A percentile compares a stretch with the other conserved stretches of the same genome.
phyloP scores from a whole-genome alignment of 345 rosid genomes.

The Hibiscus tridactylites region DNA sequence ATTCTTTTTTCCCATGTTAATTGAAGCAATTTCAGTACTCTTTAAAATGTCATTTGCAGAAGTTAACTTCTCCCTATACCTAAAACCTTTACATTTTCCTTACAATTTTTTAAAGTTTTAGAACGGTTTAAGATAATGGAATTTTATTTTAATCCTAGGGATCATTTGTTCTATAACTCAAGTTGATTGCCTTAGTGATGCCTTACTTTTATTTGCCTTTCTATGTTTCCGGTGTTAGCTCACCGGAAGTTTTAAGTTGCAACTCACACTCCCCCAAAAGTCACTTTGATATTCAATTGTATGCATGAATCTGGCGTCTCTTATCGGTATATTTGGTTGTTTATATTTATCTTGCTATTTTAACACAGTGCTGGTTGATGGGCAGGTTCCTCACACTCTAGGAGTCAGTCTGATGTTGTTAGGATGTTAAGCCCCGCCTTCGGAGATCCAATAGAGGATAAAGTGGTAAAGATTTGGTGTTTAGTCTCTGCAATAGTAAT shows the following conservation, averaged over 20 bases:
- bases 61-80: no score
- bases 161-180: not conserved
- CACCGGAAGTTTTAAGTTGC: not conserved
- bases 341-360: conserved; percentile 15
- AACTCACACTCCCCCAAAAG: not conserved
- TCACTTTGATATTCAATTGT: not conserved
- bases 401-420: conserved; percentile 66
- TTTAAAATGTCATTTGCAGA: no score
- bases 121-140: not conserved
- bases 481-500: conserved; percentile 8
- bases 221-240: not conserved
- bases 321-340: not conserved
- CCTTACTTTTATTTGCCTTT: not conserved
- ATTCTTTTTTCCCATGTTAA: no score
- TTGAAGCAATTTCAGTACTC: no score
- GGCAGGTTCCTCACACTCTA: conserved; percentile 50
- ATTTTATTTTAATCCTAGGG: not conserved
- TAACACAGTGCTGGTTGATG: conserved; percentile 17
- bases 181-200: not conserved
- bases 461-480: conserved; percentile 35
- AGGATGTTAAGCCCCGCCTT: conserved; percentile 36
- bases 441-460: conserved; percentile 54
- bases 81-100: no score
- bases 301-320: not conserved
- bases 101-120: not conserved